phyloP scores from a whole-genome alignment of 2,329 filamentous ascomycete genomes.

The Nothopassalora personata region DNA sequence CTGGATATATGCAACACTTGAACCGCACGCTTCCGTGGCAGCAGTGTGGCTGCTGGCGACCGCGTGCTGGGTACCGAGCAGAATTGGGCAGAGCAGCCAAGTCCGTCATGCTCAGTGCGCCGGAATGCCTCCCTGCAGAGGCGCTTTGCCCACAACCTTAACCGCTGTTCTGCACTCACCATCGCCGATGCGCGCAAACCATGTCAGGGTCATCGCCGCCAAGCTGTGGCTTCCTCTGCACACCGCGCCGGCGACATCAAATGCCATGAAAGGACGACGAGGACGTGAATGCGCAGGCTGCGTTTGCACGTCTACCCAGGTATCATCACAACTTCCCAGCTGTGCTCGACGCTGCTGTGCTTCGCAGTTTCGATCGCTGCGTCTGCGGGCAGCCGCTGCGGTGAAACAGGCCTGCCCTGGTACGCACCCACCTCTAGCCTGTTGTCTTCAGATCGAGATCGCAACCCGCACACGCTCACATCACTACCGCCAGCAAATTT shows the following conservation, averaged over 20 bases:
- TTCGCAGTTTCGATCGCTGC: background rate
- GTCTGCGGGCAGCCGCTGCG: background rate
- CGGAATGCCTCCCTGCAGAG: background rate
- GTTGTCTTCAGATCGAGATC: conserved; percentile 1
- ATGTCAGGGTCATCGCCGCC: background rate
- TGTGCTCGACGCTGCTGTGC: background rate
- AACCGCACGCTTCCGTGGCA: conserved; percentile 1
- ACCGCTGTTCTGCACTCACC: background rate
- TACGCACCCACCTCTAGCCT: background rate
- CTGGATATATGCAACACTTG: conserved; percentile 2
- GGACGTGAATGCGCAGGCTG: background rate
- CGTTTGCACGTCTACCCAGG: background rate
- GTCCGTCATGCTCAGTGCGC: background rate
- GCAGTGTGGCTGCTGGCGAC: background rate
- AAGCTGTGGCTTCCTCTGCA: too few relatives aligned
- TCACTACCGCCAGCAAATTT: background rate
- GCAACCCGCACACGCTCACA: background rate
- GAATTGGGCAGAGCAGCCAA: background rate
- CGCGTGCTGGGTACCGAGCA: background rate
- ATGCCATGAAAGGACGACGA: background rate
- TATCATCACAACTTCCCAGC: background rate
- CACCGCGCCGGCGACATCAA: background rate
- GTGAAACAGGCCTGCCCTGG: conserved; percentile 3
- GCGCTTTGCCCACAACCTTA: conserved; percentile 1
- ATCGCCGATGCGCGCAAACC: conserved; percentile 2